phyloP scores from a whole-genome alignment of 768 basidiomycete genomes.

The Tylopilus vinaceipallidus region DNA sequence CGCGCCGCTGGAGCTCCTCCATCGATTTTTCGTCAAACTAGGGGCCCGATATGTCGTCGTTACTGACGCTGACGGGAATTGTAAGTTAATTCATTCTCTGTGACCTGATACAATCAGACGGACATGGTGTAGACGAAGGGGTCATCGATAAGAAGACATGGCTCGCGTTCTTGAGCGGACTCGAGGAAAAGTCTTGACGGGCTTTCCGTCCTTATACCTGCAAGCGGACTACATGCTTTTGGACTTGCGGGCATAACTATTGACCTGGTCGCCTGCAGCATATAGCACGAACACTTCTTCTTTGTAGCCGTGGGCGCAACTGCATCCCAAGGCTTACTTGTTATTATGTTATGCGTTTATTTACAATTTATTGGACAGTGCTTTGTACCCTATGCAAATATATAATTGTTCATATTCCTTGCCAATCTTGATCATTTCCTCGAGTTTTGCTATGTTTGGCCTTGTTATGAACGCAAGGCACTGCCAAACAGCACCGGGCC shows the following conservation, averaged over 20 bases:
- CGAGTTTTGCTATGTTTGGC: conserved; percentile 15
- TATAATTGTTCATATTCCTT: too few species aligned
- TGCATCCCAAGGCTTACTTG: background rate
- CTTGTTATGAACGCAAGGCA: conserved; percentile 25
- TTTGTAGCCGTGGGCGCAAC: too few species aligned
- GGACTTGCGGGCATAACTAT: background rate
- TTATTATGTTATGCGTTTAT: background rate
- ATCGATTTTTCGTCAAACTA: conserved; percentile 92
- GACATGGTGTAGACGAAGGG: conserved; percentile 67
- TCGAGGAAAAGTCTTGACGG: conserved; percentile 55
- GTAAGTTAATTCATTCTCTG: conserved; percentile 41
- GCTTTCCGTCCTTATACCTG: background rate
- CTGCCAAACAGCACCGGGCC: conserved; percentile 23
- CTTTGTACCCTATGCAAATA: background rate
- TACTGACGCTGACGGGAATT: conserved; percentile 77
- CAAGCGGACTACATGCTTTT: background rate
- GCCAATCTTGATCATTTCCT: too few species aligned
- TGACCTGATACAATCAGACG: background rate
- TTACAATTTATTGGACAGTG: background rate
- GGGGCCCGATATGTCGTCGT: conserved; percentile 90
- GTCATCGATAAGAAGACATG: conserved; percentile 94
- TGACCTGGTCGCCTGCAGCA: too few species aligned
- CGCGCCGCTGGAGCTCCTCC: conserved; percentile 87
- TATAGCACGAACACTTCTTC: too few species aligned
- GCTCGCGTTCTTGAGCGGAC: conserved; percentile 79